Base-by-base conservation (phyloP, 495 filamentous ascomycete species). In the Xylaria intraflava region DNA sequence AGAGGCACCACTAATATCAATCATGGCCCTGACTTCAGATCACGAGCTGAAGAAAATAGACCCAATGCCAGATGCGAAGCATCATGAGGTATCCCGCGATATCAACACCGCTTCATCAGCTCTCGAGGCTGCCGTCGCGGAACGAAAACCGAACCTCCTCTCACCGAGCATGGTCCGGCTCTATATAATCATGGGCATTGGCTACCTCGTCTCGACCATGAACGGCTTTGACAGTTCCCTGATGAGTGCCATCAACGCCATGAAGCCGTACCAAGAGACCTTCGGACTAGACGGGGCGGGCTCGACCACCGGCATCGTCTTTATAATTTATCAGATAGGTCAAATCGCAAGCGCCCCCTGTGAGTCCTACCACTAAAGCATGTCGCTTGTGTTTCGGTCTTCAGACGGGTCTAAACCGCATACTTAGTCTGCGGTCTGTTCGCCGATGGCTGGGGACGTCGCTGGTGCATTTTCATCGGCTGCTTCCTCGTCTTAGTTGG, bases 391-490 rank as follows among this genome's bases (percentile, higher is more conserved):
- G n/a, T n/a, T n/a, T n/a, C n/a, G n/a, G 1, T 2, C n/a, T 17
- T 26, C 17, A 2, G n/a, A 14, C 10, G 30, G 10, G 1, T 41
- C 40, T 51, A 44, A 51, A 16, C n/a, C n/a, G n/a, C 19, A 6
- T 1, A 14, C 23, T 1, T 17, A 51, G 49, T 69, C 55, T 71
- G 69, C 42, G 72, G 71, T 33, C 23, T 65, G 1, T 26, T 61
- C 43, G 56, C 61, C 16, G 64, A 70, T 67, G 50, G 71, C 57
- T 62, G 67, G 62, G 80, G 69, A 29, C 72, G 82, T 23, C 69
- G 71, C 52, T 65, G 71, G 33, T 79, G 81, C 30, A 84, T 85
- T 58, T 74, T 78, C 42, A 66, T 80, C 39, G 81, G 82, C 14
- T 71, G 71, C 35, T 39, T 68, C 17, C 69, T 81, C 49, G 76